Percentiles rank a stretch among this genome's conserved stretches.
phyloP scores from a whole-genome alignment of 805 yeast genomes.

The Ogataea trehalophila region DNA sequence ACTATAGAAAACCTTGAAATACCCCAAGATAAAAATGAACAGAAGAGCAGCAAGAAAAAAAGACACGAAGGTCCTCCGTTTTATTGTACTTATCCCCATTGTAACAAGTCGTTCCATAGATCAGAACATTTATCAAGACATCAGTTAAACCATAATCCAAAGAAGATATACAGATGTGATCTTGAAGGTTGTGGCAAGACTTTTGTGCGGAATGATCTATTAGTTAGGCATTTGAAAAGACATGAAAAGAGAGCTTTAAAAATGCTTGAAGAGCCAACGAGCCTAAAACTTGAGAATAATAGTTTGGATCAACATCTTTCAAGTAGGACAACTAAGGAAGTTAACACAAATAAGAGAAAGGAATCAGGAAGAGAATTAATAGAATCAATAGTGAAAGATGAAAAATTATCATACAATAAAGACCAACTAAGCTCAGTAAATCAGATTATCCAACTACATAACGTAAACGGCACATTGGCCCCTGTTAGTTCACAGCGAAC shows the following conservation, averaged over 20 bases:
- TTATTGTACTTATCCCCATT: conserved; percentile 41
- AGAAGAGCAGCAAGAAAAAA: conserved; percentile 3
- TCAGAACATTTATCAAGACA: conserved; percentile 64
- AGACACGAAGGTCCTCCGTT: conserved; percentile 26
- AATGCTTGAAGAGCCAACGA: conserved; percentile 1
- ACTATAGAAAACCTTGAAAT: too few relatives aligned
- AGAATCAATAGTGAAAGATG: neutral
- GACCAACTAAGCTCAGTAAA: conserved; percentile 17
- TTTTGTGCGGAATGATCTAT: conserved; percentile 58
- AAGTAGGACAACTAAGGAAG: neutral
- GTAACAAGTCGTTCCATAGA: conserved; percentile 53
- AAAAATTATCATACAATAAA: conserved; percentile 3
- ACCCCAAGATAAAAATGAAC: neutral
- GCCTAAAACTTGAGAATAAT: neutral
- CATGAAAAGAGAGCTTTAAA: conserved; percentile 27
- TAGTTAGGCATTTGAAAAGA: conserved; percentile 41
- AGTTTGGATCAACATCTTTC: neutral
- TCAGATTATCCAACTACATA: conserved; percentile 22
- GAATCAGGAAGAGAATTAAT: neutral
- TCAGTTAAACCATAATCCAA: conserved; percentile 54
- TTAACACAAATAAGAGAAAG: too few relatives aligned
- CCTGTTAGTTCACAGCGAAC: too few relatives aligned
- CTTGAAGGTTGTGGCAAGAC: conserved; percentile 49
- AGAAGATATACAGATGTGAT: conserved; percentile 48
- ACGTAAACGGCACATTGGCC: neutral